Evolutionary conservation across 139 green algal species (phyloP).

Genomic region (Auxenochlorella protothecoides): DNA sequence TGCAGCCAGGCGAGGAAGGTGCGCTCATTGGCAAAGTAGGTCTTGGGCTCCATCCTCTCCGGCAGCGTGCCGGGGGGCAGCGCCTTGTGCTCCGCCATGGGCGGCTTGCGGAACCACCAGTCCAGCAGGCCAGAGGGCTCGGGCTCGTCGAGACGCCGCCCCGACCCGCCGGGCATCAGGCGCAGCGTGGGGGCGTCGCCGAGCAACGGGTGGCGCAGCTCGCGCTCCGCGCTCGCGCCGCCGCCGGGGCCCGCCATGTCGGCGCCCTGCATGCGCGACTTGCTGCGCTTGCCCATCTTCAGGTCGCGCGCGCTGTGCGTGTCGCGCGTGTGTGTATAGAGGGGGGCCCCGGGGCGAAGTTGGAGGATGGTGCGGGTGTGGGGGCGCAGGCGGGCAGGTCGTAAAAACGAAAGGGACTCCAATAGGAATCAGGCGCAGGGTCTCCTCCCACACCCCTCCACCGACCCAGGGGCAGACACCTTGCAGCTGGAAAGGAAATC

Average conservation of each 20-base stretch:
- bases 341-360: not conserved
- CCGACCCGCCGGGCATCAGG: constrained; percentile 27
- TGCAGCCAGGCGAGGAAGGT: constrained; percentile 93
- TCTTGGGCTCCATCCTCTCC: constrained; percentile 34
- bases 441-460: too few species aligned
- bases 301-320: constrained; percentile 8
- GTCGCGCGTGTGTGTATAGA: not conserved
- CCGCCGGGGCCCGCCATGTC: constrained; percentile 9
- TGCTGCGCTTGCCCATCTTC: constrained; percentile 1
- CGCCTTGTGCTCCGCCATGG: constrained; percentile 1
- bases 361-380: not conserved
- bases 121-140: not conserved
- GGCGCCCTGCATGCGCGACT: constrained; percentile 8
- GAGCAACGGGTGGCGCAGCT: constrained; percentile 64
- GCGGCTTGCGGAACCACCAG: constrained; percentile 25
- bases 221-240: constrained; percentile 11
- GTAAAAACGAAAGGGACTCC: too few species aligned
- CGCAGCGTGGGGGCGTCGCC: constrained; percentile 54
- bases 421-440: too few species aligned
- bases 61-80: constrained; percentile 1
- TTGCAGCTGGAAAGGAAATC: too few species aligned
- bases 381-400: too few species aligned
- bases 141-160: not conserved
- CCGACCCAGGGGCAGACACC: too few species aligned
- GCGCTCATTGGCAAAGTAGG: constrained; percentile 94